These are phyloP conservation scores for Beauveria varroae DNA, from an alignment of 2,329 filamentous ascomycete species.

Conservation along the genomic window DNA sequence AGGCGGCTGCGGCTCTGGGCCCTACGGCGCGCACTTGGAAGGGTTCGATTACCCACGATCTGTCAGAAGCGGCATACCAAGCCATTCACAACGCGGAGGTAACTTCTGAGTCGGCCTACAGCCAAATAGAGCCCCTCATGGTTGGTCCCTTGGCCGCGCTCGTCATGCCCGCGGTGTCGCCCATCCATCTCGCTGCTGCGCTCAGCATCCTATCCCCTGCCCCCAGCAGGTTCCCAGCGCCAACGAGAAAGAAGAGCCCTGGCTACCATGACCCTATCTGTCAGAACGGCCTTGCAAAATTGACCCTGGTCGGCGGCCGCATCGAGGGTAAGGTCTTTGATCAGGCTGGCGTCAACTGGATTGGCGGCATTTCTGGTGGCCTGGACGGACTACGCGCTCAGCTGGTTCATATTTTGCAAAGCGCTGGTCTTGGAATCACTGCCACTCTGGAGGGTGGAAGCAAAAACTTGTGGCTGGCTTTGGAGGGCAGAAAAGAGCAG, in stretches of 20 bases:
- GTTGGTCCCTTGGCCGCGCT: conserved; percentile 75
- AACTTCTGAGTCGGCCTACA: conserved; percentile 36
- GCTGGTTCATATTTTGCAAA: conserved; percentile 73
- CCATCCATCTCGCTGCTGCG: conserved; percentile 74
- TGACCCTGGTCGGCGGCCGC: conserved; percentile 78
- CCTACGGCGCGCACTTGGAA: conserved; percentile 22
- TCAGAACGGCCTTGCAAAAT: conserved; percentile 76
- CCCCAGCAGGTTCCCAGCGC: conserved; percentile 66
- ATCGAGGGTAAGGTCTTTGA: conserved; percentile 85
- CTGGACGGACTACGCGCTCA: conserved; percentile 73
- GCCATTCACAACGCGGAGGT: conserved; percentile 32
- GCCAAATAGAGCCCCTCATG: conserved; percentile 65
- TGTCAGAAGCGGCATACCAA: conserved; percentile 46
- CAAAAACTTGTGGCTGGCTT: conserved; percentile 77
- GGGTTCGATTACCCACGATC: conserved; percentile 38
- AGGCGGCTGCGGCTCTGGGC: conserved; percentile 27
- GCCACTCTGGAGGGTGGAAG: conserved; percentile 70
- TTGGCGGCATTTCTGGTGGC: conserved; percentile 71
- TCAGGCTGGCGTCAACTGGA: conserved; percentile 55
- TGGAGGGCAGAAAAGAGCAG: conserved; percentile 75
- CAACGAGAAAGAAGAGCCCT: conserved; percentile 66
- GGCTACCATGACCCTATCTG: conserved; percentile 73
- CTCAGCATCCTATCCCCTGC: conserved; percentile 70
- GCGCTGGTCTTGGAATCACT: conserved; percentile 69
- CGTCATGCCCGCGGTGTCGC: conserved; percentile 74